Percentiles rank a stretch among this genome's conserved stretches.
Conservation (phyloP, 768 basidiomycete species). For the Xanthoconium stramineum region DNA sequence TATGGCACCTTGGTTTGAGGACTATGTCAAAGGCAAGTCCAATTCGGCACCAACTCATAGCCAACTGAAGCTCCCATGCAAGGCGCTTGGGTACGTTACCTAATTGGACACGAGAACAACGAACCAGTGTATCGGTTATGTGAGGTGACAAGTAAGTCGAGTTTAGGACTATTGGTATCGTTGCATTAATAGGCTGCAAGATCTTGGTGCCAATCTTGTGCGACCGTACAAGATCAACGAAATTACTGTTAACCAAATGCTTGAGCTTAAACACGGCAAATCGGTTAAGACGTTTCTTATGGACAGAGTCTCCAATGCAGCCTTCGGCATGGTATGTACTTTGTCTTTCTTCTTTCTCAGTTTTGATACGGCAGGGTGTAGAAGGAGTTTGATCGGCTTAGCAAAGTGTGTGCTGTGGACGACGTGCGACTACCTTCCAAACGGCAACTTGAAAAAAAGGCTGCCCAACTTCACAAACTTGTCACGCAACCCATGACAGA, state of each 20-base stretch:
- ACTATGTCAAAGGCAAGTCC: conserved; percentile 67
- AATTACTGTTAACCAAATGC: conserved; percentile 55
- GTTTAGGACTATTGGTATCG: not conserved
- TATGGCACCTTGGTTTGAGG: conserved; percentile 80
- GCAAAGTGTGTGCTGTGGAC: conserved; percentile 42
- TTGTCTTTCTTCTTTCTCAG: not conserved
- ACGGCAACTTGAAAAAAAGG: conserved; percentile 63
- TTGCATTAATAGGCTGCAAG: conserved; percentile 33
- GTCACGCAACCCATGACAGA: conserved; percentile 70
- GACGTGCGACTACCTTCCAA: conserved; percentile 66
- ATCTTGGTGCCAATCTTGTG: conserved; percentile 46
- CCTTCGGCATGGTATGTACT: conserved; percentile 56
- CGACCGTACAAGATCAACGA: conserved; percentile 76
- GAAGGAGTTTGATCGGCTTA: conserved; percentile 72
- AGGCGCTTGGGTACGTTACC: conserved; percentile 87
- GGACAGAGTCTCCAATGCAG: conserved; percentile 82
- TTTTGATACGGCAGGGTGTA: conserved; percentile 29
- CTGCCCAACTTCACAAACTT: conserved; percentile 56
- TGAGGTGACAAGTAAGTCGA: conserved; percentile 65
- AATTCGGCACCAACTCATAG: not conserved
- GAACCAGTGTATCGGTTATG: conserved; percentile 77
- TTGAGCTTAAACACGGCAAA: conserved; percentile 78
- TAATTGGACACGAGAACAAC: conserved; percentile 63
- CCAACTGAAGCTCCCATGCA: conserved; percentile 4
- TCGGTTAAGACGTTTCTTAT: conserved; percentile 61